Conservation (phyloP, 1,139 yeast species). For the Yamadazyma atmosphaerica region DNA sequence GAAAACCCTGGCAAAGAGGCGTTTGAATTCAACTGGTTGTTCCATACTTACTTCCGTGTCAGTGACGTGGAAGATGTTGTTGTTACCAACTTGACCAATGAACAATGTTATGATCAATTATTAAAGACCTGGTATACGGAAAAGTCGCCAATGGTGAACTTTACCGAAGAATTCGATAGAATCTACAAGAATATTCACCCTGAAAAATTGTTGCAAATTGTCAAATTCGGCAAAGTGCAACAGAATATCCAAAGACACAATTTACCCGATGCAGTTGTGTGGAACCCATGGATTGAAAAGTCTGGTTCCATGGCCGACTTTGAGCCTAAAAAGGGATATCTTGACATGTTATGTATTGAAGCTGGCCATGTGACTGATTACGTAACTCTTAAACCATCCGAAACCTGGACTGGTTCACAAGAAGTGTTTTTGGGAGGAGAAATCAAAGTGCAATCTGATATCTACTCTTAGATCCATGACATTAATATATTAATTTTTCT, state of each 20-base stretch:
- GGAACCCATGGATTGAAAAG: slow-evolving; percentile 96
- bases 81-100: slow-evolving; percentile 76
- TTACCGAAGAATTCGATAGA: slow-evolving; percentile 81
- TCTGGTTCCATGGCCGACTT: slow-evolving; percentile 83
- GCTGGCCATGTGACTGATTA: slow-evolving; percentile 85
- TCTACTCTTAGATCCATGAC: slow-evolving; percentile 21
- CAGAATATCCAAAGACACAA: slow-evolving; percentile 65
- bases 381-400: slow-evolving; percentile 61
- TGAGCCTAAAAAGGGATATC: slow-evolving; percentile 79
- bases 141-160: slow-evolving; percentile 69
- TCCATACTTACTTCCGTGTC: slow-evolving; percentile 85
- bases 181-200: slow-evolving; percentile 66
- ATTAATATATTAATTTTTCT: too few relatives aligned
- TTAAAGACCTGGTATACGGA: slow-evolving; percentile 62
- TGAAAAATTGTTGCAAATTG: slow-evolving; percentile 59
- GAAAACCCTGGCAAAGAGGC: slow-evolving; percentile 62
- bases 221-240: slow-evolving; percentile 67
- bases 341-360: slow-evolving; percentile 89
- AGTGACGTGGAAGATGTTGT: slow-evolving; percentile 75
- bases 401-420: slow-evolving; percentile 60
- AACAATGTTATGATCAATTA: slow-evolving; percentile 72
- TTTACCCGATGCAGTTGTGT: slow-evolving; percentile 87
- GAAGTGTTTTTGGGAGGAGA: slow-evolving; percentile 40
- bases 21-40: slow-evolving; percentile 89
- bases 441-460: slow-evolving; percentile 45